Base-by-base conservation (phyloP, 176 grass and related monocot genomes). In the Zoysia pacifica region DNA sequence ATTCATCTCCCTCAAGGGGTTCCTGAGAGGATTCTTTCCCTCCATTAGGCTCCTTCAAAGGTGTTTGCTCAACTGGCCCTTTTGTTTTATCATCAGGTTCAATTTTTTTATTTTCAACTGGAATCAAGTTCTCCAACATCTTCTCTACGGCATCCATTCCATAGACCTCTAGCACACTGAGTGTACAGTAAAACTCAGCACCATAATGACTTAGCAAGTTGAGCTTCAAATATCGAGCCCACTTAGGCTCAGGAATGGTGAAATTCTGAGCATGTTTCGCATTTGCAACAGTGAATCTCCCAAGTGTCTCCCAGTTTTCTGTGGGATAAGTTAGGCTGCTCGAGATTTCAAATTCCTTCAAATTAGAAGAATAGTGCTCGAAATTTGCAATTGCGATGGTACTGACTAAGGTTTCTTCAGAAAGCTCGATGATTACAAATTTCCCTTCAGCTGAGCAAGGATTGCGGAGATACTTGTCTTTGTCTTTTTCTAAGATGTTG, bases 131-230 rank as follows among this genome's bases (percentile, higher is more conserved):
- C 82, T 99, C 90, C 5, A 99, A 69, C 97, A 99, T 99, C 85
- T 86, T 93, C 79, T 99, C 97, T 13, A 99, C 90, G 28, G 93
- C 97, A 95, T 99, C 97, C 81, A 99, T 91, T 74, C 97, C 97
- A 75, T 95, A 93, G 28, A 99, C 88, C 87, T 99, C 97, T 53
- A 96, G 85, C 49, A 87, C 71, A 82, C 97, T 99, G 58, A 99
- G 70, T 14, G 97, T 99, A 76, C 97, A 99, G 46, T 93, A 96
- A 81, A 94, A 93, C 67, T 93, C 97, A 37, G 92, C 91, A 79
- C 97, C 97, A 80, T 99, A 96, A 88, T 99, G 97, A 69, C 64
- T 96, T 36, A 93, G 54, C 65, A 99, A 88, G 63, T 88, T 99
- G 70, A 96, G 79, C 72, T 93, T 96, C 74, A 99, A 82, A 79